phyloP scores from a whole-genome alignment of 768 basidiomycete genomes.

The Antrodiella citrinella region DNA sequence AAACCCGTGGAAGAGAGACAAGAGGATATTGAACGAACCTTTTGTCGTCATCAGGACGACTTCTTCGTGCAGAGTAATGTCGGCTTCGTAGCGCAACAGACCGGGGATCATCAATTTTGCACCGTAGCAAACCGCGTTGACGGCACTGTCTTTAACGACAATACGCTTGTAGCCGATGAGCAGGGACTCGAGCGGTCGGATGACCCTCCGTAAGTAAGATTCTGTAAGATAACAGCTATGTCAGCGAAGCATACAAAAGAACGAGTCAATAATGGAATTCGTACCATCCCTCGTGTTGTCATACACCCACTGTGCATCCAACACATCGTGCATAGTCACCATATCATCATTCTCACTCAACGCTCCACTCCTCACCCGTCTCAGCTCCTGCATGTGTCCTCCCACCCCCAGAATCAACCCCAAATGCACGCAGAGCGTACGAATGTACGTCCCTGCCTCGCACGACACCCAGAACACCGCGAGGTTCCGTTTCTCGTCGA shows the following conservation, averaged over 20 bases:
- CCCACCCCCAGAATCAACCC: slow-evolving; percentile 93
- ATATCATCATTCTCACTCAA: slow-evolving; percentile 98
- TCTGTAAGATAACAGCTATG: too few relatives aligned
- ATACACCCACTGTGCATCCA: slow-evolving; percentile 98
- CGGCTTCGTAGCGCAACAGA: slow-evolving; percentile 90
- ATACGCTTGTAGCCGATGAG: slow-evolving; percentile 96
- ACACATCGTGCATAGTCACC: slow-evolving; percentile 98
- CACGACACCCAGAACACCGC: slow-evolving; percentile 99
- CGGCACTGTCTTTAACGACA: slow-evolving; percentile 97
- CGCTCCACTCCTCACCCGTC: slow-evolving; percentile 90
- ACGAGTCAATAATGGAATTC: slow-evolving; percentile 19
- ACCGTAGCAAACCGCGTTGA: slow-evolving; percentile 98
- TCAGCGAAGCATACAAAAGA: too few relatives aligned
- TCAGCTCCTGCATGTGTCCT: slow-evolving; percentile 99
- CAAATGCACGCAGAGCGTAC: slow-evolving; percentile 95
- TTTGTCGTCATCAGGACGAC: slow-evolving; percentile 99
- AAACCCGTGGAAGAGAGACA: not conserved
- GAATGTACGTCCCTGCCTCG: slow-evolving; percentile 94
- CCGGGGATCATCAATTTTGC: slow-evolving; percentile 99
- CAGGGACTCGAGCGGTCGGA: slow-evolving; percentile 90
- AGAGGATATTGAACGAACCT: slow-evolving; percentile 54
- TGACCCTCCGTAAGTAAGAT: slow-evolving; percentile 90
- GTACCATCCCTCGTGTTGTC: slow-evolving; percentile 95
- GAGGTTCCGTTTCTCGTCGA: slow-evolving; percentile 94
- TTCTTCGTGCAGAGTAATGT: slow-evolving; percentile 92